These are phyloP conservation scores for Monilinia aucupariae DNA, from an alignment of 2,329 filamentous ascomycete genomes.

Conservation along the genomic window DNA sequence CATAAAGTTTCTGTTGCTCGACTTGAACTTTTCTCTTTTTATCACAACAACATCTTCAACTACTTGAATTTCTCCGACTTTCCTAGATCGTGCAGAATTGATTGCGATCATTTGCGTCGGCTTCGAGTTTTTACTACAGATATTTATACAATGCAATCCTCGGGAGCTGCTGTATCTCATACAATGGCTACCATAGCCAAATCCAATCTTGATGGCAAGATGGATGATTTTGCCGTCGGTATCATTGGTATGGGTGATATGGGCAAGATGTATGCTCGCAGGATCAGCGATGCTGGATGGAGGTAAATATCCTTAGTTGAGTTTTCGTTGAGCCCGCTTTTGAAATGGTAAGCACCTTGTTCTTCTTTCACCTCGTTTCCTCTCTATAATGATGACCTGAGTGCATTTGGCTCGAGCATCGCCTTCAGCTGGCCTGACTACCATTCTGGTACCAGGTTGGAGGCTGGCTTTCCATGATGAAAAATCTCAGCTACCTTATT, in stretches of 20 bases:
- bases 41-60: constrained; percentile 7
- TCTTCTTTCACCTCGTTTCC: constrained; percentile 24
- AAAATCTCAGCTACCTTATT: constrained; percentile 98
- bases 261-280: constrained; percentile 96
- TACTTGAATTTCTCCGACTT: not conserved
- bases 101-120: not conserved
- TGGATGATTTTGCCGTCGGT: constrained; percentile 65
- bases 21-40: not conserved
- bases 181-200: constrained; percentile 13
- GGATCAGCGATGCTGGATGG: constrained; percentile 88
- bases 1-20: constrained; percentile 15
- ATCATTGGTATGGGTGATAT: constrained; percentile 99
- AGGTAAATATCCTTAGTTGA: constrained; percentile 59
- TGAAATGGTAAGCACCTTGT: constrained; percentile 33
- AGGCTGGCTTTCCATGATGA: constrained; percentile 87
- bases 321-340: constrained; percentile 32
- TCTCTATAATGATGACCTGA: constrained; percentile 88
- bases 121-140: not conserved
- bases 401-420: constrained; percentile 99
- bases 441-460: constrained; percentile 69
- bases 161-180: not conserved
- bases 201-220: constrained; percentile 18
- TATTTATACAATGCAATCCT: not conserved
- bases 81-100: not conserved
- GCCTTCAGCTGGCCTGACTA: constrained; percentile 54